Evolutionary conservation across 192 early-diverging fungal genomes (phyloP), one percentile per base, ranked within the genome.

Genomic region (Backusella sp.): DNA sequence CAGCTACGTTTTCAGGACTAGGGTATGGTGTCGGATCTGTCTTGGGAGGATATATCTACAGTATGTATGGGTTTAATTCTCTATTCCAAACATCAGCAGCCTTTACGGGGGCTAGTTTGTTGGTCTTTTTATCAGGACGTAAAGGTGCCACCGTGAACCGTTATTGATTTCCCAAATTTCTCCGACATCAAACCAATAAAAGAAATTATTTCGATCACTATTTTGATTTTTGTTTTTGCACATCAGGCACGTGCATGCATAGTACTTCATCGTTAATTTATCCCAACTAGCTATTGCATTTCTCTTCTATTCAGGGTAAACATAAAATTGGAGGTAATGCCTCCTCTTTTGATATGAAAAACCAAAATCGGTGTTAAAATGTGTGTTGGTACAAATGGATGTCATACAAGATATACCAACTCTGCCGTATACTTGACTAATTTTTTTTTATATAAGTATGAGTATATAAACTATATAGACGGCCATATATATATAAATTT

Each of bases 1-100:
- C 74, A 39, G 79, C 74, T 14, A 49, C 68, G 26, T 73, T 70
- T 49, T 77, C 76, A 41, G 79, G 75, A 1, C 67, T 69, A 39
- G 79, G 75, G 4, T 81, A 74, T 39, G 75, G 75, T 36, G 14
- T 77, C 14, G 79, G 75, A 0, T 70, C 72, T 42, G 39, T 77
- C 12, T 19, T 76, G 4, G 59, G 75, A 46, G 75, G 75, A 32
- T 35, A 69, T 12, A 41, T 80, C 6, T 81, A 74, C 37, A 72
- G 44, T 46, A 32, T 36, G 19, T 73, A 52, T 36, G 65, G 71
- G 15, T 34, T 69, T 39, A 68, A 59, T 19, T 21, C 21, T 35
- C 30, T 77, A 17, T 42, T 76, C 3, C 30, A 36, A 28, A 36
- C 36, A 17, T 53, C 75, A 52, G 17, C 66, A 11, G 62, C 21